Evolutionary conservation across 805 yeast genomes (phyloP), one percentile per base, ranked within the genome.

Genomic region (Kluyveromyces aestuarii): DNA sequence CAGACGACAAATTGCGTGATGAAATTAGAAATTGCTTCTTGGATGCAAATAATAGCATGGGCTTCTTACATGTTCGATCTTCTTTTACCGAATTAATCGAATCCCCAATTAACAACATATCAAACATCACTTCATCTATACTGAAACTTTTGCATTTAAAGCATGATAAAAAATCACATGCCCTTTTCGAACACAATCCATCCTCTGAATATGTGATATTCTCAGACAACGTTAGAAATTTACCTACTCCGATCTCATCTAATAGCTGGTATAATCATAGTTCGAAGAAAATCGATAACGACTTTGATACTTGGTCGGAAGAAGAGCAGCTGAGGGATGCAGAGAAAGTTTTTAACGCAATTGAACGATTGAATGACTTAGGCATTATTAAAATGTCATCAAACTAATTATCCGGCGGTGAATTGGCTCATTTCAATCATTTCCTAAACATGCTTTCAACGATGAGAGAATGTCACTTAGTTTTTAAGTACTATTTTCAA

Each of bases 241-340:
- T 43, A 9, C 39, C 25, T 7, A 30, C 39, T 13, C 39, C 45
- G 14, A 8, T 17, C 19, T 11, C 44, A 17, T 7, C 19, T n/a
- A 27, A 8, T 14, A 21, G 35, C 7, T 14, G 40, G 7, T 2
- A 25, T 30, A 18, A 13, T n/a, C 39, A 16, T 33, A 17, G 8
- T 33, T 11, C 39, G n/a, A 17, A 3, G 16, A n/a, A 27, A 13
- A 43, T 21, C 21, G 25, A 19, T 14, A 9, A 37, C 40, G 10
- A 19, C 18, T 11, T 13, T 16, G 47, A 40, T 8, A 11, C 37
- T 8, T 50, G 53, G 53, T 27, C 49, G 17, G 49, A 50, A 30
- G 53, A 50, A 25, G 53, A 50, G 17, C 47, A 45, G 19, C 11
- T 35, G 2, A 44, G 27, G 14, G 53, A 50, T 25, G 50, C 53